Evolutionary conservation across 306 rosid genomes (phyloP).

Genomic region (Hippophae tibetana): DNA sequence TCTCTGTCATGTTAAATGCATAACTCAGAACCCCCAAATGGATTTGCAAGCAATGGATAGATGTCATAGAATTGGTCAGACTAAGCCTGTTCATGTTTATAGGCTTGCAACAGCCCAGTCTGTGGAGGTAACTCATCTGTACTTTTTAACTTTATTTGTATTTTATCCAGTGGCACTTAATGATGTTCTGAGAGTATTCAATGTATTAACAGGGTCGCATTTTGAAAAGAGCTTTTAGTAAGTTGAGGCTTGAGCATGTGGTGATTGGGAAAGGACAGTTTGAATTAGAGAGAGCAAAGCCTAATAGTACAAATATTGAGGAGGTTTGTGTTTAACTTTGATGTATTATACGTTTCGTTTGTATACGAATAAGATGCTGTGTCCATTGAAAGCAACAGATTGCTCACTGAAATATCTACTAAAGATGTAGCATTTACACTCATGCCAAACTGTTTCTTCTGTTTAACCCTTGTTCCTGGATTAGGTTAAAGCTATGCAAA

Average conservation of each 20-base stretch:
- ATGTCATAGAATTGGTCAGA: conserved; percentile 94
- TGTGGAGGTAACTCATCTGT: conserved; percentile 46
- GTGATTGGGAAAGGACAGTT: conserved; percentile 92
- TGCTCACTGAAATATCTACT: no score
- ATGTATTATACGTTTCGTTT: background rate
- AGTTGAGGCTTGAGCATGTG: conserved; percentile 92
- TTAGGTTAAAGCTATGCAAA: no score
- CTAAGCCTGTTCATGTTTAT: conserved; percentile 95
- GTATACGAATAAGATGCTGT: background rate
- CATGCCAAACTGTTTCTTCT: no score
- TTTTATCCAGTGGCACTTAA: background rate
- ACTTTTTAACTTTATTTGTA: background rate
- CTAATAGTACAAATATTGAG: conserved; percentile 14
- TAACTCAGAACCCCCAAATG: conserved; percentile 82
- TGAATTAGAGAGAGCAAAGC: conserved; percentile 55
- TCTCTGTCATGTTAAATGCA: conserved; percentile 16
- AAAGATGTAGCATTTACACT: no score
- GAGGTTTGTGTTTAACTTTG: conserved; percentile 46
- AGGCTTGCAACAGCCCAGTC: conserved; percentile 96
- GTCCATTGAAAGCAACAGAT: no score
- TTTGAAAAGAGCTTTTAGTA: conserved; percentile 88
- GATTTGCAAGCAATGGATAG: conserved; percentile 99
- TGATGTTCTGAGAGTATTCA: conserved; percentile 1
- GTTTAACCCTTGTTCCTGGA: no score
- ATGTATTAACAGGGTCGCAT: conserved; percentile 66